Evolutionary conservation across 345 rosid species (phyloP).

Genomic region (Garcia nutans): DNA sequence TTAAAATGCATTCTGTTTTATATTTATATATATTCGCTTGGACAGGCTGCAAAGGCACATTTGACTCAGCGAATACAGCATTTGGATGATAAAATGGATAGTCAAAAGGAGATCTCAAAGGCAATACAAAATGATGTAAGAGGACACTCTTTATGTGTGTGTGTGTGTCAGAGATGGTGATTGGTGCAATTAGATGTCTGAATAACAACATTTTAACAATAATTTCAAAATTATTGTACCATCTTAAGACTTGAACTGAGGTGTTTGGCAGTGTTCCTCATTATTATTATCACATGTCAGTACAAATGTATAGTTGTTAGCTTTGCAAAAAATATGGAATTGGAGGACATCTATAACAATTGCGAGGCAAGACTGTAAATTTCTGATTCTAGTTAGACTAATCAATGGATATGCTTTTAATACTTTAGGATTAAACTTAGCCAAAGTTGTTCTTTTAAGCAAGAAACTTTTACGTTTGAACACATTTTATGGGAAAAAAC

Average conservation of each 20-base stretch:
- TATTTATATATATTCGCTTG: constrained; percentile 18
- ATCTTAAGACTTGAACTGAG: neutral
- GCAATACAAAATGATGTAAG: constrained; percentile 64
- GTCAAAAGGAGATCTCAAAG: constrained; percentile 69
- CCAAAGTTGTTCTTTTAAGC: neutral
- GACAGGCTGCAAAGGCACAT: constrained; percentile 81
- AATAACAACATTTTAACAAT: no score
- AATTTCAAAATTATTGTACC: neutral
- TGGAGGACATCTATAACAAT: neutral
- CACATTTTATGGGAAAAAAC: neutral
- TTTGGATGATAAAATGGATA: constrained; percentile 78
- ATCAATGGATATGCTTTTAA: neutral
- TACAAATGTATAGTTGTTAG: neutral
- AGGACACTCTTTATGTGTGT: neutral
- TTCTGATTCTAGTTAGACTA: neutral
- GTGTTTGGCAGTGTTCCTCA: no score
- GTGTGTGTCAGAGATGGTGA: neutral
- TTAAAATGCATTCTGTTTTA: neutral
- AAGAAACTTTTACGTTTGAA: neutral
- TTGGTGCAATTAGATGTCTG: neutral
- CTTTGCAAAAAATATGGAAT: neutral
- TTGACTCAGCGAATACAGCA: constrained; percentile 70
- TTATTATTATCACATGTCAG: neutral
- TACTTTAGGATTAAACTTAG: neutral
- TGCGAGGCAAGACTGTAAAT: constrained; percentile 2